Base-by-base conservation (phyloP, 306 rosid genomes). In the Casuarina equisetifolia region DNA sequence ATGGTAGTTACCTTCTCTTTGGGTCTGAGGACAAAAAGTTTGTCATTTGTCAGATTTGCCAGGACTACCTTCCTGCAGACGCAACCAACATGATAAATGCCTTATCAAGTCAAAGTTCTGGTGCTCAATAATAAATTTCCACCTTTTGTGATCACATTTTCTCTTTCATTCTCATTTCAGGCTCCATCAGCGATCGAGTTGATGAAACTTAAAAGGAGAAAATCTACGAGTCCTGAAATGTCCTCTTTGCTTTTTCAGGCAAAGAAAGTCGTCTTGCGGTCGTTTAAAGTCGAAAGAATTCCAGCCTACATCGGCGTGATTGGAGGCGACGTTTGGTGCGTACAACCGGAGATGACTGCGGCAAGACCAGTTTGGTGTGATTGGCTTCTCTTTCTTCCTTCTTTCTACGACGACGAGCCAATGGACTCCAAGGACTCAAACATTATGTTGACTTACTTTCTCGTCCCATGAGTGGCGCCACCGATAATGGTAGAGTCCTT, bases 321-420 rank as follows among this genome's bases (percentile, higher is more conserved):
- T 82, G 79, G 76, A 67, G 85, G 82, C 85, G 82, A 78, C 49
- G 79, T 69, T 35, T 77, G n/a, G 45, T 67, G 62, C 53, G 70
- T 67, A 17, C 20, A n/a, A 42, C 17, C 68, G 76, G 66, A 73
- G 79, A 16, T 77, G 69, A 69, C 57, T 57, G 19, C 38, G 74
- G 38, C 19, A n/a, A 3, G 42, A 42, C 3, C 48, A 42, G 35
- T 42, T 67, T 67, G 51, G 51, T 9, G 9, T 16, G 50, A 42
- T 42, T 40, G 64, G 45, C 55, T 66, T 4, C 44, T 63, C 49
- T 9, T 20, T 55, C 62, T 39, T 39, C 48, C 19, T 15, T 64
- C 48, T 64, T 39, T 40, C 32, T 7, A 64, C 9, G 70, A 40
- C 13, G 16, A 11, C 7, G 49, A 40, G 3, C 10, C 25, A 39